Base-by-base conservation (phyloP, 2,329 filamentous ascomycete genomes). In the Botrytis medusae region DNA sequence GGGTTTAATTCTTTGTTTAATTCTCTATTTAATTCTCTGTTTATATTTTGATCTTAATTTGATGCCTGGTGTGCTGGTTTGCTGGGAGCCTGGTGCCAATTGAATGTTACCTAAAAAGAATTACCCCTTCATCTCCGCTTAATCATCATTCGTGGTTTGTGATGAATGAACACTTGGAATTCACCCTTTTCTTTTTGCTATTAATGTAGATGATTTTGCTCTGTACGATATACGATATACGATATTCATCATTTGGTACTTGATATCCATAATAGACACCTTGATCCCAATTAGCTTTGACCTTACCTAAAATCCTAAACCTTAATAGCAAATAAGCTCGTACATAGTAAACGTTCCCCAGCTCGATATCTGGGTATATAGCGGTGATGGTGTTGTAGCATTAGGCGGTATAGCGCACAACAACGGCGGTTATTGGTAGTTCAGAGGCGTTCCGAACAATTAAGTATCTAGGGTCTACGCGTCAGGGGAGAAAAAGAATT, bases 351-450 rank as follows among this genome's bases (percentile, higher is more conserved):
- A 34, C 34, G 59, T 25, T 32, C 59, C 59, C 37, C 34, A 61
- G 60, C 60, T 40, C 60, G 18, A 18, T 9, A 62, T 62, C 60
- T 62, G 60, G 60, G 60, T 62, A 62, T 62, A 62, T 62, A 18
- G 60, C 60, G 60, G 60, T 40, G 60, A 34, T 40, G 34, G 32
- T 18, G 29, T 54, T 29, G n/a, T 54, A n/a, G 34, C 60, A 62
- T 34, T 16, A 37, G 34, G 34, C 22, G 32, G 59, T 61, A 40
- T 40, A 61, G 59, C 34, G 22, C n/a, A 40, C 22, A n/a, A n/a
- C 14, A n/a, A 18, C 22, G 60, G 60, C 60, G 60, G 60, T 62
- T 62, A 62, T 32, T 57, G 51, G 60, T n/a, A 62, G 14, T 25
- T 62, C 14, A 40, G 37, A 37, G 12, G 12, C 34, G 60, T 62